These are phyloP conservation scores for Fusarium sp. DNA, from an alignment of 2,329 filamentous ascomycete genomes.

Conservation along the genomic window DNA sequence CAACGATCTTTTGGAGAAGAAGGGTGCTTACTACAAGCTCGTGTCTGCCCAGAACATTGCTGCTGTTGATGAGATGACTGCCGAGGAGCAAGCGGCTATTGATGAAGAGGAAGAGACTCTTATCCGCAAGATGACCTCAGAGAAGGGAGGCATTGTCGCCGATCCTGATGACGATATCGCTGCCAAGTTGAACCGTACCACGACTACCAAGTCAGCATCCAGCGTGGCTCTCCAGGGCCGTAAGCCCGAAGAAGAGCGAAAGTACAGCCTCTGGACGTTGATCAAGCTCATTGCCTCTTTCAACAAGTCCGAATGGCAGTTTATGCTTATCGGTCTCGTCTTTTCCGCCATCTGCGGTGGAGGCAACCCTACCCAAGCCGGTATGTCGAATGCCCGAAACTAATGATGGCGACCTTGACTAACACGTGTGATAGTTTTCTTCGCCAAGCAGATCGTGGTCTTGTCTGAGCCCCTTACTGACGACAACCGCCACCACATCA, in stretches of 20 bases:
- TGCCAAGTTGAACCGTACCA: conserved; percentile 67
- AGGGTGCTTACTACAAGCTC: conserved; percentile 83
- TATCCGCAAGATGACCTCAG: conserved; percentile 59
- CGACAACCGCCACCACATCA: conserved; percentile 66
- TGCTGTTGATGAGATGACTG: conserved; percentile 65
- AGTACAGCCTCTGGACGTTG: conserved; percentile 80
- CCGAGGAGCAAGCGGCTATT: conserved; percentile 63
- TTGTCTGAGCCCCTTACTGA: conserved; percentile 67
- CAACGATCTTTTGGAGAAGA: conserved; percentile 76
- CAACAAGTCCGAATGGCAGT: conserved; percentile 77
- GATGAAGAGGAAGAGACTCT: conserved; percentile 64
- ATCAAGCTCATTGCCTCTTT: conserved; percentile 85
- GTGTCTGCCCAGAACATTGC: conserved; percentile 90
- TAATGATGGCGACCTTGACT: background rate
- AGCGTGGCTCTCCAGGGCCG: conserved; percentile 75
- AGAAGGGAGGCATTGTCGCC: conserved; percentile 56
- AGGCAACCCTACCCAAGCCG: conserved; percentile 74
- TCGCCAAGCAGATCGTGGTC: conserved; percentile 86
- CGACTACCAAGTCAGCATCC: conserved; percentile 72
- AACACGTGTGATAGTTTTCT: conserved; percentile 75
- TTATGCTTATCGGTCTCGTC: conserved; percentile 79
- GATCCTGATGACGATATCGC: conserved; percentile 74
- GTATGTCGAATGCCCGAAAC: conserved; percentile 30
- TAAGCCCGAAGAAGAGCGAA: conserved; percentile 59
- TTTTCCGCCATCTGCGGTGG: conserved; percentile 83